Conservation (phyloP, 1,139 yeast species). For the Yamadazyma buinensis region DNA sequence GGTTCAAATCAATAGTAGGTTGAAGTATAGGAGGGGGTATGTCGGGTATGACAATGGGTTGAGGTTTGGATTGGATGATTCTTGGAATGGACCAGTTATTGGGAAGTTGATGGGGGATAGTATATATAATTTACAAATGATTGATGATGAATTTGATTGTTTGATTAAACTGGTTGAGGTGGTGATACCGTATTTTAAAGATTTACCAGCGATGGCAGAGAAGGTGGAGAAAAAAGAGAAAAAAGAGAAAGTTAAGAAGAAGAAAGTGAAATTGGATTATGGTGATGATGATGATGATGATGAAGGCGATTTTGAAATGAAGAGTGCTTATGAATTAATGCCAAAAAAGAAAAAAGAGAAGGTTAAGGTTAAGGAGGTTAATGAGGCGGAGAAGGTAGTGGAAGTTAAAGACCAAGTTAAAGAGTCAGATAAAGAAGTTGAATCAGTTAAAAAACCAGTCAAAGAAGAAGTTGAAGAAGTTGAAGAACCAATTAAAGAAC, state of each 20-base stretch:
- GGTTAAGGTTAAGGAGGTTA: not conserved
- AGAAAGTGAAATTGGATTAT: constrained; percentile 18
- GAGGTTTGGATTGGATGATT: not conserved
- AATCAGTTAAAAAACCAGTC: not conserved
- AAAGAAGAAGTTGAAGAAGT: not conserved
- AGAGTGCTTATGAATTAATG: constrained; percentile 41
- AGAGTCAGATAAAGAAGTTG: not conserved
- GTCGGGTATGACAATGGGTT: constrained; percentile 30
- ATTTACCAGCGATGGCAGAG: constrained; percentile 17
- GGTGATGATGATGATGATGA: constrained; percentile 28
- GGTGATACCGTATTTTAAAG: constrained; percentile 16
- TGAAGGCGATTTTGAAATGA: constrained; percentile 39
- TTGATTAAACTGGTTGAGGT: constrained; percentile 41
- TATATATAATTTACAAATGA: constrained; percentile 51
- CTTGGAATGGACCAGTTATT: constrained; percentile 20
- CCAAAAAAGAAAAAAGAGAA: constrained; percentile 7
- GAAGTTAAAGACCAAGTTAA: constrained; percentile 2
- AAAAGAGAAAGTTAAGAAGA: constrained; percentile 19
- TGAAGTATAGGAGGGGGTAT: constrained; percentile 55
- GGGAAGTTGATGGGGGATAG: constrained; percentile 65
- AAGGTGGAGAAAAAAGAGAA: constrained; percentile 20
- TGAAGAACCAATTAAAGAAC: constrained; percentile 8
- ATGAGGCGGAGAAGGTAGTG: not conserved
- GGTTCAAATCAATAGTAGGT: constrained; percentile 56
- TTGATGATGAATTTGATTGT: constrained; percentile 46